Conservation (phyloP, 306 rosid species). For the Fragaria ananassa region DNA sequence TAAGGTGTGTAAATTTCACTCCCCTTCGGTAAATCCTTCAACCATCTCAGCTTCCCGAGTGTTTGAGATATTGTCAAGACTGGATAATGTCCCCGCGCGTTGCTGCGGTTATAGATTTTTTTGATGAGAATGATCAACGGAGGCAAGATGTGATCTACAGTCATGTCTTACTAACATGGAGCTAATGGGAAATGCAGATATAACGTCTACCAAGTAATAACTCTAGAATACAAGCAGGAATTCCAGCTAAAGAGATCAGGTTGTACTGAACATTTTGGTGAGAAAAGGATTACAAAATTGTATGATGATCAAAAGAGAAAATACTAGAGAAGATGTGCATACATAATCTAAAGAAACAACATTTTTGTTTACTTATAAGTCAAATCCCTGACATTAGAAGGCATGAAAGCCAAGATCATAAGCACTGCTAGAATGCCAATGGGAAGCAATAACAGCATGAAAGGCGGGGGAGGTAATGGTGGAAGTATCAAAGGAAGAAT, state of each 20-base stretch:
- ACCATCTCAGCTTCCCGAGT: neutral
- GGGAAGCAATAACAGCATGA: slow-evolving; percentile 49
- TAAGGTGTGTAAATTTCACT: no score
- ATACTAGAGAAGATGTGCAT: neutral
- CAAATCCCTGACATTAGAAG: slow-evolving; percentile 43
- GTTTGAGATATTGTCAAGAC: neutral
- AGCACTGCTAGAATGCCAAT: slow-evolving; percentile 45
- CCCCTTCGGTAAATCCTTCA: neutral
- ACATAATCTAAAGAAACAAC: neutral
- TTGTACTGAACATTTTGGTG: slow-evolving; percentile 15
- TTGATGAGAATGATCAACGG: no score
- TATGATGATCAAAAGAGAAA: neutral
- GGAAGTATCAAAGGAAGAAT: slow-evolving; percentile 59
- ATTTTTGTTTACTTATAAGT: slow-evolving; percentile 11
- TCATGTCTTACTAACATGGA: neutral
- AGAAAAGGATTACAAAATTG: slow-evolving; percentile 19
- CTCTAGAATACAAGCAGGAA: neutral
- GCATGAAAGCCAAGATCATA: slow-evolving; percentile 56
- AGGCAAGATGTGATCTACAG: neutral
- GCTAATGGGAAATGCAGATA: neutral
- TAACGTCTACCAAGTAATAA: neutral
- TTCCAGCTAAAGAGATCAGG: neutral
- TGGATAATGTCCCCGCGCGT: no score
- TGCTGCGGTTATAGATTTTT: no score
- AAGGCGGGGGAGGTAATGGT: slow-evolving; percentile 56